Evolutionary conservation across 805 yeast genomes (phyloP).

Genomic region (Saturnispora saitoi): DNA sequence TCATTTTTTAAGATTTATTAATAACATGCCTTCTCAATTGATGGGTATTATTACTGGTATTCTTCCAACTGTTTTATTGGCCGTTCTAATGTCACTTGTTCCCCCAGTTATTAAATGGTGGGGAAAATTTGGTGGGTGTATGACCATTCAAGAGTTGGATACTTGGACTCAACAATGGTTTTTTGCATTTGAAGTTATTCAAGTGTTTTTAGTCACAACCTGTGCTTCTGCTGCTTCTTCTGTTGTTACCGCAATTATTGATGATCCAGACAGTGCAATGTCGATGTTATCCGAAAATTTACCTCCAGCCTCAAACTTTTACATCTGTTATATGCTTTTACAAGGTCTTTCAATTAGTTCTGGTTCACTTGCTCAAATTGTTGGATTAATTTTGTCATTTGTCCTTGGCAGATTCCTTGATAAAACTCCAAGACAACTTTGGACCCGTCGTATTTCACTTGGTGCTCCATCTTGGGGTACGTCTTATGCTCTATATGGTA

Average conservation of each 20-base stretch:
- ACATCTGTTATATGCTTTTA: slow-evolving; percentile 71
- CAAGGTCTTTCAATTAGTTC: slow-evolving; percentile 75
- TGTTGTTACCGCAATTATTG: slow-evolving; percentile 58
- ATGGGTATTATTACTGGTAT: slow-evolving; percentile 83
- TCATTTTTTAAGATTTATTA: slow-evolving; percentile 66
- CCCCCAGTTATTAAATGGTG: slow-evolving; percentile 74
- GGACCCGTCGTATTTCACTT: slow-evolving; percentile 64
- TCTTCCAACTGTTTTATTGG: slow-evolving; percentile 73
- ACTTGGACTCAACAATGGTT: slow-evolving; percentile 80
- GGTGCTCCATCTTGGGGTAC: slow-evolving; percentile 74
- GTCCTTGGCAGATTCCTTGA: slow-evolving; percentile 66
- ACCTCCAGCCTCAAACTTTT: slow-evolving; percentile 88
- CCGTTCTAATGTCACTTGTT: slow-evolving; percentile 75
- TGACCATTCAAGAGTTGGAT: slow-evolving; percentile 67
- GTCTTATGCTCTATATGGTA: slow-evolving; percentile 67
- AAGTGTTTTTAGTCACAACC: slow-evolving; percentile 80
- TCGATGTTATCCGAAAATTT: slow-evolving; percentile 61
- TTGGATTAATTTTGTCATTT: slow-evolving; percentile 61
- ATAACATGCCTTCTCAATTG: slow-evolving; percentile 59
- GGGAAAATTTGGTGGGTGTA: slow-evolving; percentile 68
- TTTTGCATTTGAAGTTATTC: slow-evolving; percentile 84
- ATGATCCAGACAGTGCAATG: slow-evolving; percentile 66
- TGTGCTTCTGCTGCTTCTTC: slow-evolving; percentile 78
- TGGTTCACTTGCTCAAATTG: slow-evolving; percentile 69
- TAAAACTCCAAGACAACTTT: slow-evolving; percentile 84